phyloP scores from a whole-genome alignment of 345 rosid species.

The Noccaea caerulescens region DNA sequence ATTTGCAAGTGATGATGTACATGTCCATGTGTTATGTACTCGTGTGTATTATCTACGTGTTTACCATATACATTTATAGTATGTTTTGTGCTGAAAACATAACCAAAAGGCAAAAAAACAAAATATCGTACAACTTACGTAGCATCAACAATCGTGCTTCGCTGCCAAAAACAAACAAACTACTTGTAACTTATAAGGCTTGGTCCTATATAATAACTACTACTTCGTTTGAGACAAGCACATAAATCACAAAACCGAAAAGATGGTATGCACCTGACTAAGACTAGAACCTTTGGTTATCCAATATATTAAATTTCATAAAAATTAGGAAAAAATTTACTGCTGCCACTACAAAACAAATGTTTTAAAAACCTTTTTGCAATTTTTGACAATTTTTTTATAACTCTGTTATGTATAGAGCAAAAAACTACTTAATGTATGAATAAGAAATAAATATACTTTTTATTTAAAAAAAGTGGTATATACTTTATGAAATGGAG shows the following conservation, averaged over 20 bases:
- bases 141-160: constrained; percentile 5
- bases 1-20: constrained; percentile 15
- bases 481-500: no score
- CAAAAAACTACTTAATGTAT: no score
- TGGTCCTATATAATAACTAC: background rate
- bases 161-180: background rate
- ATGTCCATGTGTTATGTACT: constrained; percentile 20
- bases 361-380: no score
- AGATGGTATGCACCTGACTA: background rate
- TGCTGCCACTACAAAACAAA: no score
- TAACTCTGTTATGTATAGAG: no score
- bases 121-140: background rate
- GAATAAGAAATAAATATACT: no score
- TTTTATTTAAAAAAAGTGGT: no score
- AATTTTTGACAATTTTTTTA: no score
- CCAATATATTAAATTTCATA: no score
- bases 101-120: background rate
- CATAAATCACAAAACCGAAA: background rate
- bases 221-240: background rate
- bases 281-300: background rate
- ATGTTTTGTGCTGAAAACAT: background rate
- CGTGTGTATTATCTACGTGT: constrained; percentile 32
- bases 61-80: constrained; percentile 3
- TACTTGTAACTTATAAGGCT: background rate
- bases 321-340: no score